A percentile compares a stretch with the other conserved stretches of the same genome.
phyloP scores from a whole-genome alignment of 805 yeast genomes.

The Ogataea saltuana region DNA sequence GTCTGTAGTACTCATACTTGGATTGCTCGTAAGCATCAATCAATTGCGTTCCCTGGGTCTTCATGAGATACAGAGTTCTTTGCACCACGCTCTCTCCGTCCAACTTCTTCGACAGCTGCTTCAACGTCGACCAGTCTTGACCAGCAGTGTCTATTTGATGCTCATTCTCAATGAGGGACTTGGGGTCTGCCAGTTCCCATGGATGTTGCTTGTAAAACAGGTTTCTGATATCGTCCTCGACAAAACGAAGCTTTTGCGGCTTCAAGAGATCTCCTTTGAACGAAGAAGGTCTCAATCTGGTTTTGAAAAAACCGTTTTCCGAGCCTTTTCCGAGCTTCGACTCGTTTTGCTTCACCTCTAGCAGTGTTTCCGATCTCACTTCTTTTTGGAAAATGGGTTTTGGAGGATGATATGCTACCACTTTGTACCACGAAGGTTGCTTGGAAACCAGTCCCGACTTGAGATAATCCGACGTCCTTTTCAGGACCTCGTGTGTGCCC shows the following conservation, averaged over 20 bases:
- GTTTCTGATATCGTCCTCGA: constrained; percentile 81
- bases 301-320: constrained; percentile 39
- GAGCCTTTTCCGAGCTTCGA: constrained; percentile 21
- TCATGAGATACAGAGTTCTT: constrained; percentile 59
- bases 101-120: constrained; percentile 69
- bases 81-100: constrained; percentile 91
- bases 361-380: constrained; percentile 34
- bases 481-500: constrained; percentile 72
- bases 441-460: constrained; percentile 64
- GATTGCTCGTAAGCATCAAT: constrained; percentile 81
- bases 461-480: constrained; percentile 77
- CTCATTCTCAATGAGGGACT: constrained; percentile 72
- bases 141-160: constrained; percentile 50
- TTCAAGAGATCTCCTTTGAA: constrained; percentile 45
- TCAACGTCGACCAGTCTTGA: constrained; percentile 77
- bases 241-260: constrained; percentile 54
- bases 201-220: constrained; percentile 92
- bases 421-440: constrained; percentile 89
- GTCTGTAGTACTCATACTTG: constrained; percentile 81
- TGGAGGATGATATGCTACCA: constrained; percentile 84
- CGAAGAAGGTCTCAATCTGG: constrained; percentile 45
- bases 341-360: constrained; percentile 25
- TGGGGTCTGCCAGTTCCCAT: constrained; percentile 95
- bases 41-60: constrained; percentile 39
- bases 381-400: constrained; percentile 56